Evolutionary conservation across 495 filamentous ascomycete species (phyloP).

Genomic region (Podospora didyma): DNA sequence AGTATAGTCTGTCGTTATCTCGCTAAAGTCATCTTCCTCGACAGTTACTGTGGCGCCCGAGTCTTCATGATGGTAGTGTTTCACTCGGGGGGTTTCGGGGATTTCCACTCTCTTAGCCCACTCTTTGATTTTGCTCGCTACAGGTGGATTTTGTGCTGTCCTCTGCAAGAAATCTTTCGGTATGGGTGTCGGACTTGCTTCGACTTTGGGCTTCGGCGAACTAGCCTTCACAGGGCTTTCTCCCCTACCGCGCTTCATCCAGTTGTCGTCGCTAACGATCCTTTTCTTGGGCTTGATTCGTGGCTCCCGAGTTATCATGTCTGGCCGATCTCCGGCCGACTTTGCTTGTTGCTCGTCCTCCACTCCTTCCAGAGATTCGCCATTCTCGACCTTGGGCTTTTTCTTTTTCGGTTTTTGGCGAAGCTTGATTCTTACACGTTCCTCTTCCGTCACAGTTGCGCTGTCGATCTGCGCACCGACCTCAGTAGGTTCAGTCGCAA

Average conservation of each 20-base stretch:
- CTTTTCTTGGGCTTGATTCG: slow-evolving; percentile 60
- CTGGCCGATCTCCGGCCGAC: slow-evolving; percentile 6
- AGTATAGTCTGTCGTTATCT: slow-evolving; percentile 7
- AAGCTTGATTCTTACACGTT: slow-evolving; percentile 44
- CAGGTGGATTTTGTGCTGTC: slow-evolving; percentile 44
- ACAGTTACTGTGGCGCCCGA: slow-evolving; percentile 27
- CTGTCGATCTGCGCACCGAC: slow-evolving; percentile 39
- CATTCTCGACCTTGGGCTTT: slow-evolving; percentile 20
- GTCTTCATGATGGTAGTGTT: slow-evolving; percentile 23
- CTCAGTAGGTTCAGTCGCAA: slow-evolving; percentile 41
- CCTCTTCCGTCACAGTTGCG: slow-evolving; percentile 47
- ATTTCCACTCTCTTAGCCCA: slow-evolving; percentile 46
- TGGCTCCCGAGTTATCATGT: not conserved
- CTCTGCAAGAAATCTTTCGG: slow-evolving; percentile 51
- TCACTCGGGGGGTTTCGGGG: slow-evolving; percentile 24
- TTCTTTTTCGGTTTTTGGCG: slow-evolving; percentile 35
- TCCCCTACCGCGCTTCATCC: slow-evolving; percentile 55
- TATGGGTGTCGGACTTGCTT: slow-evolving; percentile 31
- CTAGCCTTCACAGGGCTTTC: slow-evolving; percentile 38
- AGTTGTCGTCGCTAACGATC: slow-evolving; percentile 77
- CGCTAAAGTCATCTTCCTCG: slow-evolving; percentile 23
- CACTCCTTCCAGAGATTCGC: slow-evolving; percentile 17
- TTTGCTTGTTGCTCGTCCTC: slow-evolving; percentile 30
- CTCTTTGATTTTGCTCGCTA: slow-evolving; percentile 48
- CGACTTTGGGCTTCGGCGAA: slow-evolving; percentile 32